Conservation (phyloP, 345 rosid genomes). For the Trapa bicornis region DNA sequence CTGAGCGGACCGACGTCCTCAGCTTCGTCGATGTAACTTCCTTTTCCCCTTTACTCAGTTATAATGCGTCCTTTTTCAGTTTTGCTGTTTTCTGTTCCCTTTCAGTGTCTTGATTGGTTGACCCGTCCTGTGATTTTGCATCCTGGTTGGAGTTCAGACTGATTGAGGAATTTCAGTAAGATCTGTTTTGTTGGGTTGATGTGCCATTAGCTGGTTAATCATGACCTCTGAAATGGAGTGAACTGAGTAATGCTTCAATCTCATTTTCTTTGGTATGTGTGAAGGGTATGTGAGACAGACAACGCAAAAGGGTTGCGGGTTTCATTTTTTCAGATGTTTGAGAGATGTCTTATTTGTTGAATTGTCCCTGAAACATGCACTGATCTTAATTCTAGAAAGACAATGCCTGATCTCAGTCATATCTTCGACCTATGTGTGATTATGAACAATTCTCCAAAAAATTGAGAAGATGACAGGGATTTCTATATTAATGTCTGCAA, state of each 20-base stretch:
- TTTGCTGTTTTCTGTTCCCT: not conserved
- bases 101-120: not conserved
- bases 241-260: not conserved
- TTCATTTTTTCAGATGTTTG: no score
- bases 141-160: not conserved
- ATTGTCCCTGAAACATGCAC: no score
- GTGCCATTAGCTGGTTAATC: not conserved
- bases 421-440: no score
- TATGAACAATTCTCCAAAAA: no score
- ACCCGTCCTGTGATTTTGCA: not conserved
- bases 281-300: not conserved
- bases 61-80: not conserved
- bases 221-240: not conserved
- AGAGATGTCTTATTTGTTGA: no score
- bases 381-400: no score
- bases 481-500: not conserved
- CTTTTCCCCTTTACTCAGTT: conserved; percentile 10
- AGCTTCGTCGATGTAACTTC: conserved; percentile 60
- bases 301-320: not conserved
- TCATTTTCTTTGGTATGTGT: not conserved
- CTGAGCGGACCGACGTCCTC: conserved; percentile 48
- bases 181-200: not conserved
- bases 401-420: no score
- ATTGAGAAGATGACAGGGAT: not conserved
- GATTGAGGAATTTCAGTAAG: not conserved